Percentiles rank a stretch among this genome's conserved stretches.
These are phyloP conservation scores for Tagetes erecta DNA, from an alignment of 129 eudicot genomes.

Conservation along the genomic window DNA sequence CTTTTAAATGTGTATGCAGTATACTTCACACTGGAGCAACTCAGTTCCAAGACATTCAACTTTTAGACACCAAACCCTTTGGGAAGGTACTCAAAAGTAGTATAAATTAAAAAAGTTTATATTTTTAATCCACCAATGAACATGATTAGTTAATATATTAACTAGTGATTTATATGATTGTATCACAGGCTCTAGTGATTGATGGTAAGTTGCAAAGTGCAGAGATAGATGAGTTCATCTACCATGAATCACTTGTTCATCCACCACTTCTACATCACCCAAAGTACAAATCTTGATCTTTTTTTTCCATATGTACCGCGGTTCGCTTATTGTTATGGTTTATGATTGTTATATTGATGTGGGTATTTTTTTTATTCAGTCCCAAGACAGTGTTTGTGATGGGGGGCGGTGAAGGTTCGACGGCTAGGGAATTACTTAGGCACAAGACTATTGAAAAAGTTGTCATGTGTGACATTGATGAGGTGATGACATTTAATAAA, in stretches of 20 bases:
- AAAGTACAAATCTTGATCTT: conserved; percentile 37
- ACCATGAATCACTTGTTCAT: conserved; percentile 96
- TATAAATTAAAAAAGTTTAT: too few species aligned
- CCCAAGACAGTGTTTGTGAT: conserved; percentile 86
- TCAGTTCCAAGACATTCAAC: conserved; percentile 85
- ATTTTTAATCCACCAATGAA: too few species aligned
- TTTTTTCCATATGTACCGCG: not conserved
- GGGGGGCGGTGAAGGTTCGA: conserved; percentile 99
- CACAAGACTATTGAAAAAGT: conserved; percentile 79
- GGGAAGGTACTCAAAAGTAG: conserved; percentile 62
- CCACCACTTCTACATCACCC: conserved; percentile 90
- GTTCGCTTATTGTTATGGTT: not conserved
- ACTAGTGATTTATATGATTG: not conserved
- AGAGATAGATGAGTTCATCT: conserved; percentile 93
- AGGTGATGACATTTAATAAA: conserved; percentile 32
- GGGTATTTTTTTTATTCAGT: conserved; percentile 38
- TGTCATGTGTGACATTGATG: conserved; percentile 97
- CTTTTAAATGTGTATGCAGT: conserved; percentile 32
- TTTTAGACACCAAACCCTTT: conserved; percentile 88
- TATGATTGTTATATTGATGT: not conserved
- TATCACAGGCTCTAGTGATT: conserved; percentile 69
- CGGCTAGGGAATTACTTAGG: conserved; percentile 93
- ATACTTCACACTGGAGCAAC: conserved; percentile 86
- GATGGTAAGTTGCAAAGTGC: conserved; percentile 99
- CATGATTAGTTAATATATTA: too few species aligned